phyloP scores from a whole-genome alignment of 2,329 filamentous ascomycete genomes.

The Botrytis elliptica region DNA sequence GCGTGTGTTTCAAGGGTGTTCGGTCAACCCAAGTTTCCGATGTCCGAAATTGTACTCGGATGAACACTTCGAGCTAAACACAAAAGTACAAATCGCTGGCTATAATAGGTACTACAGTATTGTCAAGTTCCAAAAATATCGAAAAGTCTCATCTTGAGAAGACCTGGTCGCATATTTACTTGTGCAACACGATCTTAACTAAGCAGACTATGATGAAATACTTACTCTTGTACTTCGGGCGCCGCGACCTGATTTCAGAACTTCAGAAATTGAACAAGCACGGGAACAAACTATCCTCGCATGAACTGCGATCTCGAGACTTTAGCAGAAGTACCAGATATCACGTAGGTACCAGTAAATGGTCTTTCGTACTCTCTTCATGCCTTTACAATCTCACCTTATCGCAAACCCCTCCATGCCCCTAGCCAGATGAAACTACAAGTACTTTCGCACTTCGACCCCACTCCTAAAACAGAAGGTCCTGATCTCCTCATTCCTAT shows the following conservation, averaged over 20 bases:
- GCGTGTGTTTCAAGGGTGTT: constrained; percentile 8
- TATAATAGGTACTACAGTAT: not conserved
- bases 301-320: not conserved
- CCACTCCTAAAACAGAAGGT: constrained; percentile 19
- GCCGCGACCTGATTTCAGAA: not conserved
- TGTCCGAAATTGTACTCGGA: constrained; percentile 8
- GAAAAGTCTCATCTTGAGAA: not conserved
- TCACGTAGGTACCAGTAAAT: not conserved
- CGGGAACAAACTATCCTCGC: not conserved
- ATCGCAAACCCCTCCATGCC: constrained; percentile 19
- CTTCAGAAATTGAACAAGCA: not conserved
- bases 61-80: not conserved
- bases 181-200: not conserved
- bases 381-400: constrained; percentile 13
- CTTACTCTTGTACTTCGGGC: not conserved
- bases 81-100: not conserved
- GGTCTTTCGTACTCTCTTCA: not conserved
- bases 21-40: constrained; percentile 4
- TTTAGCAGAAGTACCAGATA: not conserved
- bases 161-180: not conserved
- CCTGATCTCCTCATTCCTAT: not conserved
- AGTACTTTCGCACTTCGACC: constrained; percentile 3
- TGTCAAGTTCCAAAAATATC: not conserved
- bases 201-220: not conserved
- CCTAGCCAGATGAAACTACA: constrained; percentile 18